Percentiles rank a stretch among this genome's conserved stretches.
phyloP scores from a whole-genome alignment of 2,329 filamentous ascomycete species.

The Exophiala spinifera region DNA sequence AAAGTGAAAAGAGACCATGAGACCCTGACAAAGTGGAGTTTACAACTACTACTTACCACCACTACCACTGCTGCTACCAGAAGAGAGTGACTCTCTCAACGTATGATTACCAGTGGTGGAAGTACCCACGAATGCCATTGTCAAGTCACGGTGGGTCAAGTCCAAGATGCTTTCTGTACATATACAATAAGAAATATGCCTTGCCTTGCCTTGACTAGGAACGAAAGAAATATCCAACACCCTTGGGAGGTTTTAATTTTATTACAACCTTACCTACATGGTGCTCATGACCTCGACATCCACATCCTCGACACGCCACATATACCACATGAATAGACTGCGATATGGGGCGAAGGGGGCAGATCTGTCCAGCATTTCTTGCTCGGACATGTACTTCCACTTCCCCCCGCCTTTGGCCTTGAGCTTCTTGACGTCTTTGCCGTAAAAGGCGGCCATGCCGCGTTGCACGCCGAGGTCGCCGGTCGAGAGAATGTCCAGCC shows the following conservation, averaged over 20 bases:
- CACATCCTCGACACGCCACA: conserved; percentile 84
- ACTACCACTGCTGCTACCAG: too few relatives aligned
- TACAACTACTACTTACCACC: background rate
- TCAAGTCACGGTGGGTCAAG: background rate
- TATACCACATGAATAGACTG: conserved; percentile 96
- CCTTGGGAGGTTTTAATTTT: background rate
- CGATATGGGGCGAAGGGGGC: conserved; percentile 82
- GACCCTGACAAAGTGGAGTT: background rate
- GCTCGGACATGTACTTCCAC: conserved; percentile 97
- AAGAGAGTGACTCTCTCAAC: too few relatives aligned
- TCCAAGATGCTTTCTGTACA: background rate
- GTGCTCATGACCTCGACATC: conserved; percentile 44
- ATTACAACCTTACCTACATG: too few relatives aligned
- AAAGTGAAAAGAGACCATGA: conserved; percentile 5
- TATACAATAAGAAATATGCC: too few relatives aligned
- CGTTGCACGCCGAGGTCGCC: conserved; percentile 91
- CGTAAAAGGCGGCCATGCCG: conserved; percentile 85
- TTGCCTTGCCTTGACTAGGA: too few relatives aligned
- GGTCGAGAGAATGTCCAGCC: conserved; percentile 88
- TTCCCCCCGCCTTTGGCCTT: conserved; percentile 78
- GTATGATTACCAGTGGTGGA: too few relatives aligned
- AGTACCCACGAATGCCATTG: too few relatives aligned
- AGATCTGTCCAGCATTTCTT: conserved; percentile 82
- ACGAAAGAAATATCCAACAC: background rate
- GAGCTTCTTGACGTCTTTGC: conserved; percentile 77